These are phyloP conservation scores for Sarocladiaceae sp. DNA, from an alignment of 2,329 filamentous ascomycete genomes.

Conservation along the genomic window DNA sequence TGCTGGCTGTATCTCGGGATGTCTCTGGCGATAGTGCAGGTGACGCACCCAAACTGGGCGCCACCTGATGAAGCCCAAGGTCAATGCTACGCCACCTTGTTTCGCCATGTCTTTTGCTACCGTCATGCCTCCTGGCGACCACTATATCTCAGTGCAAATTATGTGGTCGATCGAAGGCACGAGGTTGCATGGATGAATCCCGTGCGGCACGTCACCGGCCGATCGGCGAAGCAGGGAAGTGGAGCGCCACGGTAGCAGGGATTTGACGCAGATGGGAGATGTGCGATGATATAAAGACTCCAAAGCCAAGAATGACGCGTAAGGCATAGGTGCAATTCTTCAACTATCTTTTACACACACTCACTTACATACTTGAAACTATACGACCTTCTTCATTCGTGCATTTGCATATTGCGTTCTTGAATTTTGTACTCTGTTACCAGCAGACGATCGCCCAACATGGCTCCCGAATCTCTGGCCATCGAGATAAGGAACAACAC, in stretches of 20 bases:
- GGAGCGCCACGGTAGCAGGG: neutral
- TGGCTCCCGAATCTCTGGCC: slow-evolving; percentile 5
- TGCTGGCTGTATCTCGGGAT: neutral
- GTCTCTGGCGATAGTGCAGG: neutral
- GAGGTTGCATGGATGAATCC: neutral
- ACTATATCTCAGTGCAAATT: no score
- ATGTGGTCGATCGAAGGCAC: neutral
- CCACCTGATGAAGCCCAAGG: neutral
- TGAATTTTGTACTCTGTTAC: neutral
- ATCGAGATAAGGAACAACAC: slow-evolving; percentile 6
- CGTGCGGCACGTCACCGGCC: neutral
- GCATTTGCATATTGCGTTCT: neutral
- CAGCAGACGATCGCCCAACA: neutral
- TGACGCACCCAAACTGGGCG: neutral
- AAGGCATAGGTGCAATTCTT: neutral
- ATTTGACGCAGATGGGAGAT: neutral
- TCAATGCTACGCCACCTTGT: neutral
- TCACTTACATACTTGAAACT: neutral
- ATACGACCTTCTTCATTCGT: neutral
- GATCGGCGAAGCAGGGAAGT: neutral
- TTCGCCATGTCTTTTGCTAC: no score
- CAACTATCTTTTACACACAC: neutral
- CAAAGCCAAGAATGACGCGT: neutral
- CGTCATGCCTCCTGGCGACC: no score
- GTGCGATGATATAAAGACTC: neutral